phyloP scores from a whole-genome alignment of 306 rosid species.

The Arachis hypogaea region DNA sequence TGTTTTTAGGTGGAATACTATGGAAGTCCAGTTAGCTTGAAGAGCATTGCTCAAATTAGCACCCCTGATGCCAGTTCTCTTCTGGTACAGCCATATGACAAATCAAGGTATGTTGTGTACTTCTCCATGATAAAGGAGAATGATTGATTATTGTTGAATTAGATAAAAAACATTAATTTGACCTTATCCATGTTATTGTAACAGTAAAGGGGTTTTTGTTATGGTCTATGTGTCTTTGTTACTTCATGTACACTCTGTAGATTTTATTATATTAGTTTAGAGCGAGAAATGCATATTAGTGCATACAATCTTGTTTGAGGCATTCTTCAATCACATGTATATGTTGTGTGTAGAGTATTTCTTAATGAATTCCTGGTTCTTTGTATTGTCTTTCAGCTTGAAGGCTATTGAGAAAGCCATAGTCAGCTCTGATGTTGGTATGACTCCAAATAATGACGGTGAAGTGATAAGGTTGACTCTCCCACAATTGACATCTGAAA shows the following conservation, averaged over 20 bases:
- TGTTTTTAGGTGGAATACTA: constrained; percentile 89
- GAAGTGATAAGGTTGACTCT: constrained; percentile 76
- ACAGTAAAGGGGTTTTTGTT: not conserved
- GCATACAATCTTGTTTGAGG: constrained; percentile 12
- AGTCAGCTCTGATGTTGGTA: constrained; percentile 78
- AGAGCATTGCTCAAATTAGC: constrained; percentile 95
- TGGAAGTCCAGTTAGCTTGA: constrained; percentile 91
- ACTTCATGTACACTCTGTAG: not conserved
- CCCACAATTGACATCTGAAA: constrained; percentile 89
- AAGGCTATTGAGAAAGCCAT: constrained; percentile 96
- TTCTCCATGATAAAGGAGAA: constrained; percentile 18
- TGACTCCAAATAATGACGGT: constrained; percentile 98
- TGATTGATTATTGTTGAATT: not conserved
- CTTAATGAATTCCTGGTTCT: constrained; percentile 36
- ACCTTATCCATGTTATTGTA: constrained; percentile 16
- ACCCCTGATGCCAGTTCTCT: constrained; percentile 89
- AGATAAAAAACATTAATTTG: constrained; percentile 9
- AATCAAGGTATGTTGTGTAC: constrained; percentile 68
- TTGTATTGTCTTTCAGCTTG: constrained; percentile 61
- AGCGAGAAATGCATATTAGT: constrained; percentile 1
- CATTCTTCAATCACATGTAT: constrained; percentile 7
- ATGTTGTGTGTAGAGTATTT: constrained; percentile 13
- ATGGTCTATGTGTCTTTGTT: not conserved
- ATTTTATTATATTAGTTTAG: not conserved
- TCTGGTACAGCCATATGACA: constrained; percentile 88